Conservation (phyloP, 805 yeast genomes). For the Barnettozyma siamensis region DNA sequence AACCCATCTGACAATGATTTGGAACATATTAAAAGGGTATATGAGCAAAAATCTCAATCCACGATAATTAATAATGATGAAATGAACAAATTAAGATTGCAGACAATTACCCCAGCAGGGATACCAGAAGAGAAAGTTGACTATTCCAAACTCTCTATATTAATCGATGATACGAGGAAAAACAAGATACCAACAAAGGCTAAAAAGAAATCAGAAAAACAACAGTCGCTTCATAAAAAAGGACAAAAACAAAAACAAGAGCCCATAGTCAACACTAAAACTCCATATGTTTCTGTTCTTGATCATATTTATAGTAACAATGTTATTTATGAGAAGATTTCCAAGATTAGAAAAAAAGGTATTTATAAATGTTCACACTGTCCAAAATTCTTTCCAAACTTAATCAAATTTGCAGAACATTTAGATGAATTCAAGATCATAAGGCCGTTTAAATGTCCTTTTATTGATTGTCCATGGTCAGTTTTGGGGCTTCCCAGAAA, state of each 20-base stretch:
- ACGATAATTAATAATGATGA: too few relatives aligned
- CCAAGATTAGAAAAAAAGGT: conserved; percentile 35
- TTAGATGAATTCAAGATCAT: conserved; percentile 35
- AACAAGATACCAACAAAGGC: too few relatives aligned
- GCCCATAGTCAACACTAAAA: neutral
- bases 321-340: conserved; percentile 23
- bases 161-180: neutral
- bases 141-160: neutral
- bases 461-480: conserved; percentile 42
- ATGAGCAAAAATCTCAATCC: neutral
- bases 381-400: conserved; percentile 31
- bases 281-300: conserved; percentile 8
- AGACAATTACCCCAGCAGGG: too few relatives aligned
- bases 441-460: conserved; percentile 41
- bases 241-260: too few relatives aligned
- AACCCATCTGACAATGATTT: neutral
- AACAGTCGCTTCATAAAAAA: too few relatives aligned
- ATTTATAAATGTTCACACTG: conserved; percentile 45
- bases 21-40: neutral
- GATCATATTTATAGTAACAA: conserved; percentile 26
- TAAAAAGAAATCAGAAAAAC: neutral
- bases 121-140: neutral
- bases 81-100: too few relatives aligned
- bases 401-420: conserved; percentile 37
- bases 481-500: conserved; percentile 43